Evolutionary conservation across 78 protist species (phyloP), one percentile per base, ranked within the genome.

Genomic region (Dictyostelium firmibasis): DNA sequence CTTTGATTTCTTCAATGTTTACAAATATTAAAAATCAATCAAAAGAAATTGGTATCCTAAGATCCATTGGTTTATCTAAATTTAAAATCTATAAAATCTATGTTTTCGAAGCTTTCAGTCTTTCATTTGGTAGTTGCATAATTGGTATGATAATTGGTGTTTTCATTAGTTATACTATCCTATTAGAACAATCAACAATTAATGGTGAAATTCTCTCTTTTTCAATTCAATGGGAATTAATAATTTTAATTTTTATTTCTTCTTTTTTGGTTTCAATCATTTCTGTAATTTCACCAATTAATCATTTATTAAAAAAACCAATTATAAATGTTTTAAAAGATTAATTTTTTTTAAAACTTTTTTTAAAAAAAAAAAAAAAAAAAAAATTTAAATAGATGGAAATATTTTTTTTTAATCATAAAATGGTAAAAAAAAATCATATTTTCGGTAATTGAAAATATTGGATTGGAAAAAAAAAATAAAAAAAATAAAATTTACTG

Each of bases 21-120:
- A 83, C 98, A 47, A 98, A 98, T 96, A 92, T 98, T 79, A 20
- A 38, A 72, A 98, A 97, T 53, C 98, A 96, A 81, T 35, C 96
- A 33, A 98, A 97, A 88, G 99, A 98, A 82, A 97, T 97, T 82
- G 98, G 99, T 43, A 29, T 98, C 9, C 91, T 98, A 13, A 79
- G 98, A 0, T 96, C 98, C 25, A 75, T 97, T 29, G 98, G 98
- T 57, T 60, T 95, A 18, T 67, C 97, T 6, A 87, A 89, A 25
- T 62, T 67, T 36, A 88, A 91, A 94, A 91, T 95, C 81, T 60
- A 78, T 14, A 79, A 98, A 44, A 18, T 98, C 20, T 98, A 98
- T 92, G 20, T 97, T 38, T 94, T 86, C 35, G 99, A 98, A 85
- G 96, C 99, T 25, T 91, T 98, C 6, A 92, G 96, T 1, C 91